Evolutionary conservation across 2,329 filamentous ascomycete genomes (phyloP), one percentile per base, ranked within the genome.

Genomic region (Curvularia lunata): DNA sequence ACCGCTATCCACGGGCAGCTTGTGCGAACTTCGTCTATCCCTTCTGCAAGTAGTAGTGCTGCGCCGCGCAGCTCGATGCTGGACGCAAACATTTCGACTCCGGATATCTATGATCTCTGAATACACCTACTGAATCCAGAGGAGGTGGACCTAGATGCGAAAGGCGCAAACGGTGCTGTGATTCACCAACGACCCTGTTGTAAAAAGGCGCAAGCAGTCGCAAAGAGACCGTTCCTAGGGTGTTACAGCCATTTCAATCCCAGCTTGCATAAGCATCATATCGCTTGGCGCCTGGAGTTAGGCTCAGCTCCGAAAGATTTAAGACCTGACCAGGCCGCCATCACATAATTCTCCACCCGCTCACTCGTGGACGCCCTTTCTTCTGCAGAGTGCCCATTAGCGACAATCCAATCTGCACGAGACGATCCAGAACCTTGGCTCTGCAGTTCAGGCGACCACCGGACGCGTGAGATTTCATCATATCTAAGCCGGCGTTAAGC

Each of bases 271-370:
- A 34, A 34, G 32, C 41, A 38, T 51, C 38, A 56, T 30, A 43
- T 25, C 42, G 25, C 56, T 58, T 63, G 58, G 64, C 65, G 49
- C n/a, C 61, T 73, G 71, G 70, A 75, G 68, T 67, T 71, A 72
- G 57, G 52, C 58, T 34, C 62, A 59, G 27, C 51, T 63, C 64
- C 65, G 63, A 61, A 47, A 65, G 58, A 74, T 68, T 70, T 69
- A 72, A 72, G 60, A 61, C 67, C 63, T 67, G 56, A 54, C 43
- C 46, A 58, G 63, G 63, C 65, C 70, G 52, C 65, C 34, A 50
- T 56, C 43, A 41, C 53, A 45, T 30, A 59, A 45, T 54, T 46
- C 43, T 49, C 51, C 48, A 56, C 52, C 59, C 56, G 43, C 37
- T 61, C 52, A 64, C 53, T 58, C 64, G 64, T 63, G 58, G 16